Conservation (phyloP, 768 basidiomycete species). For the Mycena belliarum region DNA sequence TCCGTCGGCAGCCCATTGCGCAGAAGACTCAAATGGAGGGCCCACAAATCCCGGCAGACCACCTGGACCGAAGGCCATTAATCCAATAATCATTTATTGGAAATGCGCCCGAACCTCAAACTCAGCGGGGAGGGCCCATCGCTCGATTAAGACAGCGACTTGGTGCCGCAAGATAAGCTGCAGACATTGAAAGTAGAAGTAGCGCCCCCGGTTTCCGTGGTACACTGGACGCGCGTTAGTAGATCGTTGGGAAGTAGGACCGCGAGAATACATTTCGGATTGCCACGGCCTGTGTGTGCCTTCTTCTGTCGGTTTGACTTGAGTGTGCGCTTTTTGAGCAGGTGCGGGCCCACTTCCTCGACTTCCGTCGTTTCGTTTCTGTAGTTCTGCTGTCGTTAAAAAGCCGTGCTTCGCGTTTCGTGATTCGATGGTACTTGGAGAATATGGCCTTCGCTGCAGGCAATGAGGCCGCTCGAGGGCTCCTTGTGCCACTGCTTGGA, state of each 20-base stretch:
- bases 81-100: too few relatives aligned
- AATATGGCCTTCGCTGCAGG: conserved; percentile 91
- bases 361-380: conserved; percentile 76
- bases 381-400: conserved; percentile 58
- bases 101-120: conserved; percentile 61
- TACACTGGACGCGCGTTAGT: conserved; percentile 57
- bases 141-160: conserved; percentile 52
- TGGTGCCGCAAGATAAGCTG: conserved; percentile 84
- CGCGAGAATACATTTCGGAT: conserved; percentile 52
- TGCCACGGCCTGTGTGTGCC: conserved; percentile 45
- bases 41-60: conserved; percentile 82
- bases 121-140: conserved; percentile 77
- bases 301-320: conserved; percentile 60
- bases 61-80: conserved; percentile 39
- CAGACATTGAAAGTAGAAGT: conserved; percentile 80
- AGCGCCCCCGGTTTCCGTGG: conserved; percentile 76
- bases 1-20: conserved; percentile 63
- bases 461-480: conserved; percentile 73
- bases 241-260: background rate
- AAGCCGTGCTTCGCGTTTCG: background rate
- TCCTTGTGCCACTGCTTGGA: conserved; percentile 90
- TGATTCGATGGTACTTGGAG: conserved; percentile 58
- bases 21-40: conserved; percentile 64
- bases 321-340: conserved; percentile 63
- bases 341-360: conserved; percentile 62